Conservation (phyloP, 129 eudicot genomes). For the Tagetes erecta region DNA sequence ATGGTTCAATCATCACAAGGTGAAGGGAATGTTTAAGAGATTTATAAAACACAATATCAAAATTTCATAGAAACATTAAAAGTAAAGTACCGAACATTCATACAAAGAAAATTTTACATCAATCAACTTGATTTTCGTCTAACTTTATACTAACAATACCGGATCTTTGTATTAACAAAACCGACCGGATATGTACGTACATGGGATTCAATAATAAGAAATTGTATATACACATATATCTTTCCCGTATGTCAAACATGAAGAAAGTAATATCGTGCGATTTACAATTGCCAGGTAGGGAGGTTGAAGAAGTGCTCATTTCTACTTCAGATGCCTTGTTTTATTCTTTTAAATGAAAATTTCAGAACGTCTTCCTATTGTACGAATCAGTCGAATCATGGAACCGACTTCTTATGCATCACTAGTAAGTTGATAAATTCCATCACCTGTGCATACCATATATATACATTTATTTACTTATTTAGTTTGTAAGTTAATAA, state of each 20-base stretch:
- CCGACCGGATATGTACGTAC: too few relatives aligned
- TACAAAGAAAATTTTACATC: too few relatives aligned
- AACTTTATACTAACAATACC: too few relatives aligned
- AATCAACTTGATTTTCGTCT: too few relatives aligned
- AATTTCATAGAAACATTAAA: too few relatives aligned
- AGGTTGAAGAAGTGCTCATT: conserved; percentile 10
- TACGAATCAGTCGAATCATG: conserved; percentile 4
- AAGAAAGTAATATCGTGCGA: background rate
- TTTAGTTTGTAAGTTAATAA: background rate
- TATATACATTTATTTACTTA: background rate
- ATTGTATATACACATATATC: background rate
- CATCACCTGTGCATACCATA: conserved; percentile 57
- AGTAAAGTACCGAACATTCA: too few relatives aligned
- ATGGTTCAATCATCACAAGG: too few relatives aligned
- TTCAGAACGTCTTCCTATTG: background rate
- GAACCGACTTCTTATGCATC: conserved; percentile 52
- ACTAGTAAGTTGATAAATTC: conserved; percentile 66
- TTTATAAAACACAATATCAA: too few relatives aligned
- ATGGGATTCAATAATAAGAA: too few relatives aligned
- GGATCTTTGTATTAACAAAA: too few relatives aligned
- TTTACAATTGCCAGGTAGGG: conserved; percentile 9
- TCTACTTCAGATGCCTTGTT: conserved; percentile 15
- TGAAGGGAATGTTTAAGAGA: too few relatives aligned
- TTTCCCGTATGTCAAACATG: too few relatives aligned
- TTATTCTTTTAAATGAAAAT: background rate